Evolutionary conservation across 2,329 filamentous ascomycete species (phyloP).

Genomic region (Pseudocercospora fijiensis): DNA sequence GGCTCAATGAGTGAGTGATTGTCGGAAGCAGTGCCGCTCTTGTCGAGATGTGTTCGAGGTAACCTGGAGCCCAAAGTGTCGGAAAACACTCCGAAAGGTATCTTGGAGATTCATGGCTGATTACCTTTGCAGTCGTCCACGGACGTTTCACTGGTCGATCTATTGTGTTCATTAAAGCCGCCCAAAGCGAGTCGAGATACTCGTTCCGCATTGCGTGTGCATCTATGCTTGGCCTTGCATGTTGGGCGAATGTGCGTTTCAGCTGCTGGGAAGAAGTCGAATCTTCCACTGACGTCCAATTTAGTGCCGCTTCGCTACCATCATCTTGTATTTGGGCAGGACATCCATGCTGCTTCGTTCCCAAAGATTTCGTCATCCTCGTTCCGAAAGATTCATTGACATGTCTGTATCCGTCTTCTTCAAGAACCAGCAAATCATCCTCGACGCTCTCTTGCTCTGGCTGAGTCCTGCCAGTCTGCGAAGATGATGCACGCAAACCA

Average conservation of each 20-base stretch:
- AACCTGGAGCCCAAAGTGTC: constrained; percentile 42
- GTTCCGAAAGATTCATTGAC: background rate
- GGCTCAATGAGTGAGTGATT: constrained; percentile 38
- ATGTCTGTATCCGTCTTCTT: background rate
- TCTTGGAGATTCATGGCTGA: constrained; percentile 36
- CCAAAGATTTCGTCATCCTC: background rate
- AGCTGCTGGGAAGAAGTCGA: background rate
- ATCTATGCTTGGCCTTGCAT: background rate
- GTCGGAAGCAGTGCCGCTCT: constrained; percentile 42
- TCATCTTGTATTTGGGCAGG: background rate
- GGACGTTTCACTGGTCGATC: constrained; percentile 31
- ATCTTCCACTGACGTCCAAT: background rate
- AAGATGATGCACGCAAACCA: background rate
- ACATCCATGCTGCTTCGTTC: background rate
- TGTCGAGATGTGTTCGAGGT: constrained; percentile 33
- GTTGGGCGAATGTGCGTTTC: background rate
- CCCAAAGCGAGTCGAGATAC: constrained; percentile 12
- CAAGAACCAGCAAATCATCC: background rate
- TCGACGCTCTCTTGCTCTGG: background rate
- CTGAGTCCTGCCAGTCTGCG: background rate
- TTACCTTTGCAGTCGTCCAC: constrained; percentile 33
- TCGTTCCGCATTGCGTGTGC: background rate
- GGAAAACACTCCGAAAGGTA: constrained; percentile 43
- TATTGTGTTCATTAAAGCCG: constrained; percentile 39
- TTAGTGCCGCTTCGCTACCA: background rate